Evolutionary conservation across 768 basidiomycete species (phyloP), one percentile per base, ranked within the genome.

Genomic region (Mycena floridula): DNA sequence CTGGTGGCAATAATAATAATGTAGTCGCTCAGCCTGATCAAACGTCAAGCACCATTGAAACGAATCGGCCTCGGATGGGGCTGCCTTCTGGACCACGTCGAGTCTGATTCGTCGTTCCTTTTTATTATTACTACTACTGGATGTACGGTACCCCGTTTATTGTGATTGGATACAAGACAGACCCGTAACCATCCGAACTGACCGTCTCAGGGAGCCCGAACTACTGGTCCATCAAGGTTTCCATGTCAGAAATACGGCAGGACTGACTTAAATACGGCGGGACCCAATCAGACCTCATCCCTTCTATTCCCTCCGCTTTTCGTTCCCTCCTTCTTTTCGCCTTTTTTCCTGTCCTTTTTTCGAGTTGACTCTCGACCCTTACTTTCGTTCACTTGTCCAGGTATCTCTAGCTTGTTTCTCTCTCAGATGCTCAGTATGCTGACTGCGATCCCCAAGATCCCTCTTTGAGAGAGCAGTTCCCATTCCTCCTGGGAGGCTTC

Each of bases 401-500:
- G 76, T 76, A 47, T 52, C 67, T 56, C 11, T 28, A 32, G 43
- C 40, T 25, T 16, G 8, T 12, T 25, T 20, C n/a, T 24, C 20
- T 27, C 24, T 7, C 23, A 9, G 37, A 42, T 37, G 13, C 15
- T n/a, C n/a, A n/a, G n/a, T n/a, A n/a, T n/a, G 21, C 40, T 50
- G 26, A 38, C 16, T 25, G 4, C 41, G 20, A 23, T 43, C 36
- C 44, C 18, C 44, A 59, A 79, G 78, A 78, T 77, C 73, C 69
- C 76, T 81, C 81, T 84, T 85, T 76, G 82, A 81, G 64, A 85
- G 82, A 81, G 76, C 67, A 60, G 58, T 66, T 63, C 61, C 64
- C 66, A 66, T 57, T 69, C 74, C 81, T 78, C 74, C 79, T 65
- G 79, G 74, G 77, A 80, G 81, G 77, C 44, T 51, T 67, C 67